A percentile compares a stretch with the other conserved stretches of the same genome.
phyloP scores from a whole-genome alignment of 768 basidiomycete species.

The Artomyces pyxidatus region DNA sequence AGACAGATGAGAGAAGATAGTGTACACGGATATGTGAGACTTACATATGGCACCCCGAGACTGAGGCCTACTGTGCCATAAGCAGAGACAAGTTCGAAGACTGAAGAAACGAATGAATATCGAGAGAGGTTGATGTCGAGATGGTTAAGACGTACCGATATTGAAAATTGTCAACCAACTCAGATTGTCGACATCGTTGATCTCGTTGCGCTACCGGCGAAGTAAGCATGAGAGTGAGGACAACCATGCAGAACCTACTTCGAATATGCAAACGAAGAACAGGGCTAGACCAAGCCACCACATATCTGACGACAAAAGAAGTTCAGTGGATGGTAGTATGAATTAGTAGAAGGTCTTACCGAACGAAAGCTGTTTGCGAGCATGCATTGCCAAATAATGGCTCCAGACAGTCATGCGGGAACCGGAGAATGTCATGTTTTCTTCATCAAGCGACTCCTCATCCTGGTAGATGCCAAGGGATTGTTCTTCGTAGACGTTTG shows the following conservation, averaged over 20 bases:
- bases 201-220: conserved; percentile 40
- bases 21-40: conserved; percentile 17
- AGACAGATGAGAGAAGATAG: not conserved
- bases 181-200: conserved; percentile 44
- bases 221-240: not conserved
- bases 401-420: conserved; percentile 60
- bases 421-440: conserved; percentile 32
- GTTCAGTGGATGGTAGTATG: not conserved
- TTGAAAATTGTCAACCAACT: conserved; percentile 82
- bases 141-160: conserved; percentile 41
- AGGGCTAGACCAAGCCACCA: conserved; percentile 90
- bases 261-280: conserved; percentile 88
- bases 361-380: conserved; percentile 83
- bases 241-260: conserved; percentile 39
- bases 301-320: conserved; percentile 57
- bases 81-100: conserved; percentile 83
- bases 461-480: conserved; percentile 75
- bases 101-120: conserved; percentile 26
- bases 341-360: conserved; percentile 35
- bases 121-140: not conserved
- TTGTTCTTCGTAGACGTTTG: conserved; percentile 89
- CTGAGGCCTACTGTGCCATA: conserved; percentile 88
- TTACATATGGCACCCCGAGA: conserved; percentile 75
- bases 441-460: conserved; percentile 24
- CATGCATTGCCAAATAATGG: conserved; percentile 73